These are phyloP conservation scores for Fusarium liriodendri DNA, from an alignment of 2,329 filamentous ascomycete genomes.

Conservation along the genomic window DNA sequence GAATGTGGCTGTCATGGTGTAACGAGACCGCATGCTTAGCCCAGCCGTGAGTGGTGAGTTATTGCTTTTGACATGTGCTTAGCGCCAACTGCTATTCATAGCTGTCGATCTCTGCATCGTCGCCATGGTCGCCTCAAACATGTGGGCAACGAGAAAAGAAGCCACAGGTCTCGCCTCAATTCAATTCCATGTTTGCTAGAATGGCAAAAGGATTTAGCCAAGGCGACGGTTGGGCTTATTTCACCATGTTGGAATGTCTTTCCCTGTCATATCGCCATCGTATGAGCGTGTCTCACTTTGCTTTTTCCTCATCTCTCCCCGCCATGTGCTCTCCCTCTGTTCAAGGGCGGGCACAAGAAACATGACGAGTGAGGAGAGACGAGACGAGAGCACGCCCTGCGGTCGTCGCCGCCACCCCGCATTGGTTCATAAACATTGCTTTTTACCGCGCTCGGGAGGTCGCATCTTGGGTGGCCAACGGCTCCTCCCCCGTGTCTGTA, in stretches of 20 bases:
- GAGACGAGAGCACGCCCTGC: constrained; percentile 5
- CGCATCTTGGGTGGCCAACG: constrained; percentile 7
- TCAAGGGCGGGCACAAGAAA: constrained; percentile 7
- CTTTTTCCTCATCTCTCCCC: constrained; percentile 20
- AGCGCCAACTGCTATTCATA: constrained; percentile 34
- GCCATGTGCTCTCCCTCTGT: background rate
- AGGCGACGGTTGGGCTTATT: background rate
- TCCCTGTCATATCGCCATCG: constrained; percentile 23
- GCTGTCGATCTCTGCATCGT: constrained; percentile 21
- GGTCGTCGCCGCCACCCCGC: constrained; percentile 5
- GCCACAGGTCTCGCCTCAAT: constrained; percentile 21
- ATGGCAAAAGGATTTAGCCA: background rate
- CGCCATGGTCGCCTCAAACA: background rate
- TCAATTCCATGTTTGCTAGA: background rate
- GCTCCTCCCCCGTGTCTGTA: background rate
- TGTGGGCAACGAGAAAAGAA: constrained; percentile 26
- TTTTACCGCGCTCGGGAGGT: constrained; percentile 28
- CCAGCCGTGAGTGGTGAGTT: background rate
- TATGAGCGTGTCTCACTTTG: constrained; percentile 27
- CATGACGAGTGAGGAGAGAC: background rate
- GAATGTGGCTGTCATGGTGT: constrained; percentile 26
- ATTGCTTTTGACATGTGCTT: constrained; percentile 23
- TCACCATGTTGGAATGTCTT: constrained; percentile 8
- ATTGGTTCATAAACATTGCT: constrained; percentile 21
- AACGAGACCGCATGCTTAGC: constrained; percentile 4